phyloP scores from a whole-genome alignment of 2,329 filamentous ascomycete species.

The Helminthosporium solani region DNA sequence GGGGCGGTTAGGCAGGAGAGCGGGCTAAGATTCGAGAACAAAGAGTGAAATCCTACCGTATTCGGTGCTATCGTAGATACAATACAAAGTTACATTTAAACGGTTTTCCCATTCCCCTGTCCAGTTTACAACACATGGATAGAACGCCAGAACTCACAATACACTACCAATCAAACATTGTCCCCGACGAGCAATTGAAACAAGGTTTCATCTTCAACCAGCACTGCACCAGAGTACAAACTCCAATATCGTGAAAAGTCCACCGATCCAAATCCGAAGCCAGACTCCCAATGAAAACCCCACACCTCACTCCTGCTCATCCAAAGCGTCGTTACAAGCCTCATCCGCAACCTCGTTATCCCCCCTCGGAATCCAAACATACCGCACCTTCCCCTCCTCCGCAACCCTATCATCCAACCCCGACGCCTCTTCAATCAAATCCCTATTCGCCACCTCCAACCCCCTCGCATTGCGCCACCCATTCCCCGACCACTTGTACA shows the following conservation, averaged over 20 bases:
- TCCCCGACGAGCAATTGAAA: too few species aligned
- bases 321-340: not conserved
- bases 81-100: too few species aligned
- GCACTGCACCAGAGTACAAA: too few species aligned
- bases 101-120: too few species aligned
- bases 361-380: not conserved
- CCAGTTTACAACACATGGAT: too few species aligned
- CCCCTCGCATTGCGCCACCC: not conserved
- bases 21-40: slow-evolving; percentile 68
- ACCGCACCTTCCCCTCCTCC: not conserved
- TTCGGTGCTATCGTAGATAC: too few species aligned
- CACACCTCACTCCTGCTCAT: not conserved
- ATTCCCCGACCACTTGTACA: not conserved
- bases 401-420: not conserved
- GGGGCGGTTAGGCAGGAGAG: slow-evolving; percentile 73
- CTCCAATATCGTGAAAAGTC: too few species aligned
- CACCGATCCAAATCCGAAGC: too few species aligned
- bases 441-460: not conserved
- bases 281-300: too few species aligned
- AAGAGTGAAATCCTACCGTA: slow-evolving; percentile 14
- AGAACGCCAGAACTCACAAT: too few species aligned
- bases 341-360: not conserved
- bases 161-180: too few species aligned
- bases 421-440: not conserved
- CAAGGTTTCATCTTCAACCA: too few species aligned